Base-by-base conservation (phyloP, 1,284 basidiomycete genomes). In the Pseudozyma tsukubaensis region DNA sequence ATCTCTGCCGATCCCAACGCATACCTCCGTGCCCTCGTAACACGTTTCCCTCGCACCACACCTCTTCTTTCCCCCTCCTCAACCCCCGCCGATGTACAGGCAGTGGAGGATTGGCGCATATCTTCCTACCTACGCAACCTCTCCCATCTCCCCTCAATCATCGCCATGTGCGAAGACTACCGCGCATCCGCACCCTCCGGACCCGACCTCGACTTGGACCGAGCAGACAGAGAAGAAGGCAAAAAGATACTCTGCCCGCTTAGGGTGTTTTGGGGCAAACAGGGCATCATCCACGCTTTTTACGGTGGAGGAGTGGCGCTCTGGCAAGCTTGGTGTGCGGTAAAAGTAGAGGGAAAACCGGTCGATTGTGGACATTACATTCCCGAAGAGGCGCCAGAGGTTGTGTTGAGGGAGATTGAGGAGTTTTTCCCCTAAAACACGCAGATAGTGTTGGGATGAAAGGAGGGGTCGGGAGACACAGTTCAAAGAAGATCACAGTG, bases 311-410 rank as follows among this genome's bases (percentile, higher is more conserved):
- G 78, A 3, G n/a, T 83, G 19, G 72, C 56, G 2, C 55, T 85
- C 39, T 86, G 85, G 85, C 69, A 72, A 48, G 64, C 71, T 13
- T 80, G 77, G 48, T 76, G 71, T 42, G 54, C 73, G 11, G 44
- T 65, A 11, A 36, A 73, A 12, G 74, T 85, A 14, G 63, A 58
- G 1, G 85, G 85, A 0, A 57, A 59, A 24, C 59, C 50, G 0
- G 16, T 84, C 12, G 77, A 81, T 2, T 76, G 83, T 42, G 85
- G 85, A n/a, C 86, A 86, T 76, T 85, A 85, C 60, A 77, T 86
- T 5, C 82, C 85, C 3, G 85, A 86, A 52, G 84, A 85, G 59
- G 66, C 71, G 52, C 78, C 82, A 4, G 65, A 78, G 18, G 67
- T 78, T 43, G 59, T 85, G 3, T n/a, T 61, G 16, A 37, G 11